Evolutionary conservation across 305 asterid species (phyloP), one percentile per base, ranked within the genome.

Genomic region (Fraxinus greggii): DNA sequence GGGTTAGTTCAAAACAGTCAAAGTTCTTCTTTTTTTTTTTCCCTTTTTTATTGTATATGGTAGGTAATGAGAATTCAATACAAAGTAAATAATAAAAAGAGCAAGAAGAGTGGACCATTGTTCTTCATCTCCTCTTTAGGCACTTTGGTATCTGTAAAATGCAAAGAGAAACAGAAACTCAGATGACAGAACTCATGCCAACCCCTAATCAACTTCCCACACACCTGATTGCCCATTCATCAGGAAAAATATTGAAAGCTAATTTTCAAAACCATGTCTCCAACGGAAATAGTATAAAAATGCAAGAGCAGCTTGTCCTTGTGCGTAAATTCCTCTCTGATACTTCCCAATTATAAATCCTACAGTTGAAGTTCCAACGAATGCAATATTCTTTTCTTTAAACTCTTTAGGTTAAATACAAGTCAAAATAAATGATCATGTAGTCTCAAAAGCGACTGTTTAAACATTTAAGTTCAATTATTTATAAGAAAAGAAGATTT

Each of bases 51-150:
- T 69, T 19, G 70, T 72, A 32, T 65, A 83, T 72, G 26, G 76
- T 79, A 61, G 75, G 75, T 83, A 78, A 45, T 67, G 38, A 28
- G 8, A 26, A 28, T 13, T 12, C 56, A 69, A 81, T 65, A 48
- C 38, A 56, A 65, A 73, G 51, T 72, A 76, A 42, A 81, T 48
- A 56, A 81, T 36, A 35, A 21, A 78, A 38, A 54, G 84, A 78
- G 28, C 74, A 40, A 26, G 67, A 85, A 67, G 9, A 70, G 36
- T 74, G 80, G 93, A 93, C 98, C 94, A 56, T 80, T 86, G 86
- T 78, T 87, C 88, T 92, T 92, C 24, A 80, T 82, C 76, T 94
- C 99, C 84, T 92, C 99, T 88, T 94, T 96, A 82, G 93, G 97
- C 85, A 88, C 90, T 89, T 92, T 91, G 61, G 92, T 86, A 85